These are phyloP conservation scores for Aspergillus sergii DNA, from an alignment of 2,329 filamentous ascomycete species.

Conservation along the genomic window DNA sequence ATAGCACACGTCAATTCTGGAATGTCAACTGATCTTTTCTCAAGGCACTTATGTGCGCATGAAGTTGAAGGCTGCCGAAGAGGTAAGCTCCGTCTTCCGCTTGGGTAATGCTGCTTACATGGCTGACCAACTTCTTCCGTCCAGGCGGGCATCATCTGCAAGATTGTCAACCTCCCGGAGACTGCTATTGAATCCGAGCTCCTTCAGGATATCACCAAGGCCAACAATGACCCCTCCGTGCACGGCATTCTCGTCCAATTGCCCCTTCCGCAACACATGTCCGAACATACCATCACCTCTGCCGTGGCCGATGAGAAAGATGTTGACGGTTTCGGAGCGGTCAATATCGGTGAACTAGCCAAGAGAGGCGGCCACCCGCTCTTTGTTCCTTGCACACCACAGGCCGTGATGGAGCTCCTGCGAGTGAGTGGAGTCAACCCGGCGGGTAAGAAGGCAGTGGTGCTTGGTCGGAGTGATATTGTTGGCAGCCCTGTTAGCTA, in stretches of 20 bases:
- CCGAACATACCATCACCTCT: conserved; percentile 87
- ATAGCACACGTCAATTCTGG: conserved; percentile 4
- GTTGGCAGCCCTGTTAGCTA: conserved; percentile 97
- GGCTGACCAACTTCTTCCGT: conserved; percentile 6
- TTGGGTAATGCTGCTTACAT: neutral
- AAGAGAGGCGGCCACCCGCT: conserved; percentile 89
- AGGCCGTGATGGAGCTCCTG: conserved; percentile 93
- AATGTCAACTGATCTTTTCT: conserved; percentile 27
- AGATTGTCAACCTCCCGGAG: conserved; percentile 80
- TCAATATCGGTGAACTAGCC: conserved; percentile 94
- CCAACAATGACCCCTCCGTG: conserved; percentile 84
- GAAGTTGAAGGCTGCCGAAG: conserved; percentile 96
- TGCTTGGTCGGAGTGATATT: conserved; percentile 93
- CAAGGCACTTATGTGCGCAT: conserved; percentile 97
- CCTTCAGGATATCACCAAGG: conserved; percentile 74
- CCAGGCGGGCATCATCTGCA: conserved; percentile 88
- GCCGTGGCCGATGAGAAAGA: conserved; percentile 93
- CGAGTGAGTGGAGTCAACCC: conserved; percentile 81
- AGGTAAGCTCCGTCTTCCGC: conserved; percentile 58
- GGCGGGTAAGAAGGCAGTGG: conserved; percentile 88
- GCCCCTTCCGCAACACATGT: conserved; percentile 84
- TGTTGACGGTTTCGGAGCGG: conserved; percentile 92
- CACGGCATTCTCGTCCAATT: conserved; percentile 95
- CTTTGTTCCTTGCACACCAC: conserved; percentile 94
- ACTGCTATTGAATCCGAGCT: conserved; percentile 82